These are phyloP conservation scores for Rhytidhysteron rufulum DNA, from an alignment of 2,329 filamentous ascomycete species.

Conservation along the genomic window DNA sequence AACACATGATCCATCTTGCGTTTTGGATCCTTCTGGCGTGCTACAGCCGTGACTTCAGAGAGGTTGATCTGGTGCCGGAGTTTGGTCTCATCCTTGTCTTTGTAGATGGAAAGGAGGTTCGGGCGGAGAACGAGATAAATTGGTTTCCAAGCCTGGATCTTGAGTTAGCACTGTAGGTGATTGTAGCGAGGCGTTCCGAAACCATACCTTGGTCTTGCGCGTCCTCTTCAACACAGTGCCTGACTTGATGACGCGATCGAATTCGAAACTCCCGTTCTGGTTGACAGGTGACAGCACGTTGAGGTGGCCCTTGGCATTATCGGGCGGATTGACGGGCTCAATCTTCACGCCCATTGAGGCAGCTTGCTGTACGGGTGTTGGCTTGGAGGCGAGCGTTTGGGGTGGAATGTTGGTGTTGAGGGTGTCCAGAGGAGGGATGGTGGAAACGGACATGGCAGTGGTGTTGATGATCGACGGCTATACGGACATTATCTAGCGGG, in stretches of 20 bases:
- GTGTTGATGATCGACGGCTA: slow-evolving; percentile 3
- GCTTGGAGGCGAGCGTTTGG: slow-evolving; percentile 21
- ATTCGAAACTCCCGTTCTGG: slow-evolving; percentile 92
- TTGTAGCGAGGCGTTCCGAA: neutral
- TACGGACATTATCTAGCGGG: slow-evolving; percentile 6
- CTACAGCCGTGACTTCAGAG: slow-evolving; percentile 86
- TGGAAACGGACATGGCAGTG: slow-evolving; percentile 10
- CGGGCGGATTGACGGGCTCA: slow-evolving; percentile 11
- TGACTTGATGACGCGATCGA: slow-evolving; percentile 87
- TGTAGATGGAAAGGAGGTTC: slow-evolving; percentile 88
- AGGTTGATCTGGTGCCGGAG: slow-evolving; percentile 84
- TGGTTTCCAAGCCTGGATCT: slow-evolving; percentile 75
- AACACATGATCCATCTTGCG: slow-evolving; percentile 84
- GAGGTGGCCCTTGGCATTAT: slow-evolving; percentile 26
- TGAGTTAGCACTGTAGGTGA: slow-evolving; percentile 9
- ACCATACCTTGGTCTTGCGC: slow-evolving; percentile 82
- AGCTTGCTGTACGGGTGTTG: slow-evolving; percentile 14
- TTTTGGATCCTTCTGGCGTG: slow-evolving; percentile 83
- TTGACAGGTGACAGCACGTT: slow-evolving; percentile 81
- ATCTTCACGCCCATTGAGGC: slow-evolving; percentile 21
- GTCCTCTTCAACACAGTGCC: slow-evolving; percentile 85
- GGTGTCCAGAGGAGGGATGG: no score
- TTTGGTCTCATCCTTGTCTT: slow-evolving; percentile 83
- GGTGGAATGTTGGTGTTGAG: slow-evolving; percentile 17
- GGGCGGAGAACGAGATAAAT: slow-evolving; percentile 87